Evolutionary conservation across 2,329 filamentous ascomycete genomes (phyloP).

Genomic region (Bretziella fagacearum): DNA sequence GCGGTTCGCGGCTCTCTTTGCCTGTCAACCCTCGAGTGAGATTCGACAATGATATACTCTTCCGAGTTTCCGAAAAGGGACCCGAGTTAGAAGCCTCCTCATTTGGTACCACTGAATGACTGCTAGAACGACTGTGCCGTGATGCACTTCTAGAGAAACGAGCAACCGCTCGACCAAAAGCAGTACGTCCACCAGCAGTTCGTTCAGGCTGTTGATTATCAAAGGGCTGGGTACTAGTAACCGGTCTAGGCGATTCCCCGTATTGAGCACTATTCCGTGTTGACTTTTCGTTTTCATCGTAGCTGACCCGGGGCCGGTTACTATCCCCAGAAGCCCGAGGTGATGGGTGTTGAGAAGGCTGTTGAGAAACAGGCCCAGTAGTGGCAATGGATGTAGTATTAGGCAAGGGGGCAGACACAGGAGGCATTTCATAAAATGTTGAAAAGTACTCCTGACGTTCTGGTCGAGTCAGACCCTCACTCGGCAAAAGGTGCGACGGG

Average conservation of each 20-base stretch:
- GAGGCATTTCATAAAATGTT: conserved; percentile 5
- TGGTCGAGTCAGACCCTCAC: not conserved
- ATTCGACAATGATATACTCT: conserved; percentile 13
- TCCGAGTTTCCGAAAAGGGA: conserved; percentile 7
- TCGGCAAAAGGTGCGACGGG: not conserved
- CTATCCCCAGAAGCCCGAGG: conserved; percentile 9
- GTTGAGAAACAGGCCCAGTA: not conserved
- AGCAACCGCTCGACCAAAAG: conserved; percentile 11
- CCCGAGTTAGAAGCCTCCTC: not conserved
- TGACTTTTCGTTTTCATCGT: conserved; percentile 6
- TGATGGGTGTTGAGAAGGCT: not conserved
- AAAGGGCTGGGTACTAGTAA: conserved; percentile 1
- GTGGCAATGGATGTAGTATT: no score
- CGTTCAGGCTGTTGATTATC: not conserved
- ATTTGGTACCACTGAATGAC: conserved; percentile 3
- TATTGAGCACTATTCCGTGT: conserved; percentile 6
- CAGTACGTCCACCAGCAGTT: conserved; percentile 2
- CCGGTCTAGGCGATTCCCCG: not conserved
- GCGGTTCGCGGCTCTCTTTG: conserved; percentile 9
- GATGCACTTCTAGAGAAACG: conserved; percentile 14
- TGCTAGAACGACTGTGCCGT: conserved; percentile 14
- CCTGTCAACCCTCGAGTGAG: conserved; percentile 7
- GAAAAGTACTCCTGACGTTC: conserved; percentile 5
- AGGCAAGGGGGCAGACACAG: not conserved
- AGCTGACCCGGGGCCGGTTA: conserved; percentile 4